Base-by-base conservation (phyloP, 345 rosid species). In the Isatis tinctoria region DNA sequence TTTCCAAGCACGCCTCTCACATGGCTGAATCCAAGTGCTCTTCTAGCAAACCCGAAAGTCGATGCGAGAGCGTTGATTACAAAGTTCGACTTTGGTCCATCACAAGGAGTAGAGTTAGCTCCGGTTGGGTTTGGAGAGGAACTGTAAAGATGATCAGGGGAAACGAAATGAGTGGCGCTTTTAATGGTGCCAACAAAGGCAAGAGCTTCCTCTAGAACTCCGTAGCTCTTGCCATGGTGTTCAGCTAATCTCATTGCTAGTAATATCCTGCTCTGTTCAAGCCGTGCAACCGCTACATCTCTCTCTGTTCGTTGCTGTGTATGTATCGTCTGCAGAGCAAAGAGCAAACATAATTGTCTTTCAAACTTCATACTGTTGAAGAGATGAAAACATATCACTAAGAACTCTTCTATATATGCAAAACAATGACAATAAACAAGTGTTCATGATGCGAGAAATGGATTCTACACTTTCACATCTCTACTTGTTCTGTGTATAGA, bases 241-340 rank as follows among this genome's bases (percentile, higher is more conserved):
- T 87, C 97, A 22, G 91, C 85, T 78, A 95, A 76, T 73, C 96
- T 85, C 92, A 87, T 76, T 47, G 94, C 93, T 12, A 95, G 93
- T 73, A 95, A 64, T n/a, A 88, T 81, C 81, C 98, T 83, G 83
- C 97, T 92, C 77, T 95, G 98, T 69, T 95, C 96, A 73, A 95
- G 69, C 72, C 87, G 82, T 17, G 96, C 96, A 74, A 95, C 76
- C 8, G 98, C 97, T 13, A 92, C 83, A 84, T 92, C 98, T 82
- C 88, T 83, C 83, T 95, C 98, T 13, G 91, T 94, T 40, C 89
- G 85, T 71, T 92, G 97, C 82, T 92, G 96, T 33, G 77, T 77
- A 68, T 95, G 92, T 52, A 95, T 79, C 2, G 90, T 95, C 97
- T 95, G 80, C 70, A 61, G 53, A 65, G 37, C 40, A 79, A 39